Conservation (phyloP, 331 rosid species). For the Malus hybrid region DNA sequence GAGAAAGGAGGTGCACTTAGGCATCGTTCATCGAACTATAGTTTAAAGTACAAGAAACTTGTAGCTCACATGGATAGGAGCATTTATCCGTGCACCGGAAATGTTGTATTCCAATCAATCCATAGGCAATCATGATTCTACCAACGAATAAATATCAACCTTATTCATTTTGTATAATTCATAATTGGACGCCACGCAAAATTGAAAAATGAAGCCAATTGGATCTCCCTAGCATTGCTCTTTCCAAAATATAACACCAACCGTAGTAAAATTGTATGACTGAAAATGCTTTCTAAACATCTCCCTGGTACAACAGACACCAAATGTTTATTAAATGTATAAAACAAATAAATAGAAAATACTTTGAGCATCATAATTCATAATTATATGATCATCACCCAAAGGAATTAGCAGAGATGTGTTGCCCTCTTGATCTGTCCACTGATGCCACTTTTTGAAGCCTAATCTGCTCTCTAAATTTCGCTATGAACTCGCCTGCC, state of each 20-base stretch:
- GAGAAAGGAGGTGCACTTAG: no score
- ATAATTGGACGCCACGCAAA: not conserved
- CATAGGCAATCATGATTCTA: no score
- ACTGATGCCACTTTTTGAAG: conserved; percentile 74
- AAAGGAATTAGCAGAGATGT: conserved; percentile 21
- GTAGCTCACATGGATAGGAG: not conserved
- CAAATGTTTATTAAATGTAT: not conserved
- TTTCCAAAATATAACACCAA: not conserved
- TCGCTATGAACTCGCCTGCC: conserved; percentile 92
- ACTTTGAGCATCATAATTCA: not conserved
- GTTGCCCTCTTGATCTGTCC: conserved; percentile 60
- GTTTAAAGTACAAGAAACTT: not conserved
- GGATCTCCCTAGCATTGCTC: not conserved
- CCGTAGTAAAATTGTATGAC: not conserved
- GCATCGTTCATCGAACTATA: not conserved
- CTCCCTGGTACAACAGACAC: not conserved
- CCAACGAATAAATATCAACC: not conserved
- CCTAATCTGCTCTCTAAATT: conserved; percentile 82
- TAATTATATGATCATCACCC: conserved; percentile 27
- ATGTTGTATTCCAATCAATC: no score
- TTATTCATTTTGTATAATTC: no score
- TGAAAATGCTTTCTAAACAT: not conserved
- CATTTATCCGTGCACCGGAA: no score
- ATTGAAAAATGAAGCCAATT: not conserved
- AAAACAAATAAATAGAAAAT: not conserved